Base-by-base conservation (phyloP, 306 rosid genomes). In the Sicyos edulis region DNA sequence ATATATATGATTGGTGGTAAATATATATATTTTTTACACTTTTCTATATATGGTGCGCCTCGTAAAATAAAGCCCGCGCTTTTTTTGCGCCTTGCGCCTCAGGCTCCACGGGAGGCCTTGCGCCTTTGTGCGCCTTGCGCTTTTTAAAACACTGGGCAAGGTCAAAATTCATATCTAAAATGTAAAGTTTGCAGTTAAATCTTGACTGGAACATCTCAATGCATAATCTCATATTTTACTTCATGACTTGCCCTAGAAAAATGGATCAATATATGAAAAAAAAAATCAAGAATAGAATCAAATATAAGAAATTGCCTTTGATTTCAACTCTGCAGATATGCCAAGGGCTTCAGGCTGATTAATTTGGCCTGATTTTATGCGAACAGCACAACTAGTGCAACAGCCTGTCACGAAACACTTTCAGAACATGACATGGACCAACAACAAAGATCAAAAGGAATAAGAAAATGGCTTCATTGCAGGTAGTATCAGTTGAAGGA, bases 361-460 rank as follows among this genome's bases (percentile, higher is more conserved):
- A 76, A 93, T 77, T 75, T 93, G 77, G 71, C 99, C 99, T 50
- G 82, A 83, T 85, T 93, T 93, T 54, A 93, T 75, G 11, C 99
- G 99, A 21, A 93, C 99, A 42, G 97, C 99, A 72, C 97, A 93
- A 78, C 99, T 93, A 66, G 97, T 93, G 76, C 99, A 93, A 82
- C 99, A 93, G 75, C 99, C 99, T 93, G 86, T 76, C 79, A 80
- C n/a, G 9, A 49, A 44, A 20, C 24, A 69, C 11, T 50, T 69
- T 51, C 42, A 69, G 59, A 50, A 24, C 58, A 69, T 69, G 73
- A 20, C 15, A 20, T 12, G 32, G 10, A 64, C 70, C 50, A 19
- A 42, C 2, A 19, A 64, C 5, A 54, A 34, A 22, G 56, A 47
- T 67, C 42, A 22, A 22, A 65, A 19, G 54, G 54, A 67, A 21